phyloP scores from a whole-genome alignment of 352 stramenopile species.

The Globisporangium perplexum region DNA sequence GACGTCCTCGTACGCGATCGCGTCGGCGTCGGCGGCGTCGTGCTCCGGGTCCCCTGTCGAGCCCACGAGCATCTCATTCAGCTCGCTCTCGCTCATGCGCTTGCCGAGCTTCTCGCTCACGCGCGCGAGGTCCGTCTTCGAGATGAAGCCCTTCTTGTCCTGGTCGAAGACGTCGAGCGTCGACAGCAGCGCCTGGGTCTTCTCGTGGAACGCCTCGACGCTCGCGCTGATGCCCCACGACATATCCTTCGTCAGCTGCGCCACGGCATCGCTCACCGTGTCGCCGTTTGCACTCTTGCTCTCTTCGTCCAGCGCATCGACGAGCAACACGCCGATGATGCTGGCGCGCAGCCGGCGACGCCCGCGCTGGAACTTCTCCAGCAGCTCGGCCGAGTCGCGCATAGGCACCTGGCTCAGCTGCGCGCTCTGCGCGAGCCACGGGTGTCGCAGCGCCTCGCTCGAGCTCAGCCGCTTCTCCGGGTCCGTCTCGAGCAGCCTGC shows the following conservation, averaged over 20 bases:
- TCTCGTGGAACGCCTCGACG: slow-evolving; percentile 56
- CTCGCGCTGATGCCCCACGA: slow-evolving; percentile 73
- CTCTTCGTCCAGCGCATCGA: slow-evolving; percentile 49
- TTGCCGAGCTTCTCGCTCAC: slow-evolving; percentile 70
- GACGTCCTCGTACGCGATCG: slow-evolving; percentile 73
- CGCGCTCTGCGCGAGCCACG: slow-evolving; percentile 56
- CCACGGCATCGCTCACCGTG: slow-evolving; percentile 17
- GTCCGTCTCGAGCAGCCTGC: slow-evolving; percentile 63
- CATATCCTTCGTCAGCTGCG: slow-evolving; percentile 37
- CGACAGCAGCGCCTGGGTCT: slow-evolving; percentile 58
- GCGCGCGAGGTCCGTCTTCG: slow-evolving; percentile 63
- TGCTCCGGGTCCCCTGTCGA: slow-evolving; percentile 69
- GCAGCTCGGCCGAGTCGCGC: slow-evolving; percentile 57
- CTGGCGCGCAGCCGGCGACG: slow-evolving; percentile 68
- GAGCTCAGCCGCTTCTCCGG: slow-evolving; percentile 61
- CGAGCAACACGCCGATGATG: slow-evolving; percentile 70
- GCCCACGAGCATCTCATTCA: slow-evolving; percentile 82
- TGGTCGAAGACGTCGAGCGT: slow-evolving; percentile 75
- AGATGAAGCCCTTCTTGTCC: slow-evolving; percentile 79
- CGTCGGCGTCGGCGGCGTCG: slow-evolving; percentile 34
- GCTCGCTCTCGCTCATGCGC: slow-evolving; percentile 62
- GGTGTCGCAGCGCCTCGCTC: slow-evolving; percentile 57
- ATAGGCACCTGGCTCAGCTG: slow-evolving; percentile 54
- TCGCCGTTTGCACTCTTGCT: not conserved
- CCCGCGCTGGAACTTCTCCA: slow-evolving; percentile 78